These are phyloP conservation scores for Dendryphion nanum DNA, from an alignment of 2,329 filamentous ascomycete genomes.

Conservation along the genomic window DNA sequence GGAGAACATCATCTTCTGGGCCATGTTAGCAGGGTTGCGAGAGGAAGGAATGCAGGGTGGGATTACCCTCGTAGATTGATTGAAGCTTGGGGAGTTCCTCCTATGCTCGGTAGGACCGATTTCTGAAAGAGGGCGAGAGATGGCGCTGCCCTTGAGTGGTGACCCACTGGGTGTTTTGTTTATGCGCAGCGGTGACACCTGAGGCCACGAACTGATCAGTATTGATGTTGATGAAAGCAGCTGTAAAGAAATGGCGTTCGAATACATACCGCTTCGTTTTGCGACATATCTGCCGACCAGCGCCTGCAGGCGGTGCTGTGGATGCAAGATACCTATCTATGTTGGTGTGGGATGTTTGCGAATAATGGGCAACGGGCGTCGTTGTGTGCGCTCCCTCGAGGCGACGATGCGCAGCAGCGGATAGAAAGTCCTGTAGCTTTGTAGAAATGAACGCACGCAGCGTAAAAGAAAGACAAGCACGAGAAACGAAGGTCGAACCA, in stretches of 20 bases:
- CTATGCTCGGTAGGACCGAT: conserved; percentile 82
- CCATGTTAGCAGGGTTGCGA: conserved; percentile 19
- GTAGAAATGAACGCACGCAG: conserved; percentile 13
- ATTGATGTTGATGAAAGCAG: not conserved
- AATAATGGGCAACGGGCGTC: conserved; percentile 33
- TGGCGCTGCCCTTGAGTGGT: conserved; percentile 61
- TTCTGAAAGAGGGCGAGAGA: conserved; percentile 76
- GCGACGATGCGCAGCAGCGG: conserved; percentile 16
- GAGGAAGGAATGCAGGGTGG: conserved; percentile 15
- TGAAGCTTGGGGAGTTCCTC: conserved; percentile 91
- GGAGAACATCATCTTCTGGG: conserved; percentile 65
- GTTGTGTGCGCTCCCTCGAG: conserved; percentile 27
- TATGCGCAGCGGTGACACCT: conserved; percentile 79
- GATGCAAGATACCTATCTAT: conserved; percentile 22
- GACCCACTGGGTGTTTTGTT: conserved; percentile 66
- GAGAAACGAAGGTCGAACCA: conserved; percentile 27
- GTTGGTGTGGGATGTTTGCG: conserved; percentile 25
- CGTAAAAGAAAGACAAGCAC: conserved; percentile 18
- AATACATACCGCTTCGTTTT: conserved; percentile 40
- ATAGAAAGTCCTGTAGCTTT: no score
- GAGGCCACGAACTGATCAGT: conserved; percentile 7
- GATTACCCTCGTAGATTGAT: conserved; percentile 68
- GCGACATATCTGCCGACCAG: conserved; percentile 33
- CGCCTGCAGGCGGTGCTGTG: conserved; percentile 11
- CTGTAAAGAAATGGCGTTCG: not conserved